Conservation (phyloP, 177 flowering plant genomes). For the Tripterygium wilfordii region DNA sequence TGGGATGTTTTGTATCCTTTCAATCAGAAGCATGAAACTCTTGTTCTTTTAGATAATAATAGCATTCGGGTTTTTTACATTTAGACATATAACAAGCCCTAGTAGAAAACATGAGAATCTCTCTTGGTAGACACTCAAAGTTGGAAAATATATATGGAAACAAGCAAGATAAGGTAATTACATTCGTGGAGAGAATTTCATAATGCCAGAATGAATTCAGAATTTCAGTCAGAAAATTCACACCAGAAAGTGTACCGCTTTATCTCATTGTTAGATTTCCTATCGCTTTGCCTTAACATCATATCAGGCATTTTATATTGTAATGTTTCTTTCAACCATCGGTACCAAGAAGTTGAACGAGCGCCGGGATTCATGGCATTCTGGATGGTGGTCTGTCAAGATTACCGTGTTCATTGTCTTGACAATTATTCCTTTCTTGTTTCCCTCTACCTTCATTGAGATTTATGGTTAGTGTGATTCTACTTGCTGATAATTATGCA, state of each 20-base stretch:
- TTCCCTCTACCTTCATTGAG: slow-evolving; percentile 50
- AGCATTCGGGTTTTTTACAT: not conserved
- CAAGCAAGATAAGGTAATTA: no score
- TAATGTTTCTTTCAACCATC: slow-evolving; percentile 75
- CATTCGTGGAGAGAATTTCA: no score
- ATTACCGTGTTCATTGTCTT: slow-evolving; percentile 42
- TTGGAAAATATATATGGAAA: no score
- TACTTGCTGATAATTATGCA: no score
- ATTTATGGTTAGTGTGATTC: slow-evolving; percentile 59
- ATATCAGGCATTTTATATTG: slow-evolving; percentile 55
- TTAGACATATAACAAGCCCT: not conserved
- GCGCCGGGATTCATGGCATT: slow-evolving; percentile 67
- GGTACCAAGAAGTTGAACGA: slow-evolving; percentile 58
- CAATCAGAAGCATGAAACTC: not conserved
- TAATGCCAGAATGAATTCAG: no score
- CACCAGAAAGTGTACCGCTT: not conserved
- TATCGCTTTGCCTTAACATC: slow-evolving; percentile 46
- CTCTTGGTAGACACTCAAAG: no score
- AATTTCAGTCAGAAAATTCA: no score
- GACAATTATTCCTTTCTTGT: slow-evolving; percentile 46
- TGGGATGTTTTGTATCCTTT: slow-evolving; percentile 93
- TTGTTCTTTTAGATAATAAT: not conserved
- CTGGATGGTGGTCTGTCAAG: slow-evolving; percentile 89
- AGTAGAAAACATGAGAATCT: no score
- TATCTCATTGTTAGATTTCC: not conserved